Evolutionary conservation across 805 yeast species (phyloP), one percentile per base, ranked within the genome.

Genomic region (Candida odintsovae): DNA sequence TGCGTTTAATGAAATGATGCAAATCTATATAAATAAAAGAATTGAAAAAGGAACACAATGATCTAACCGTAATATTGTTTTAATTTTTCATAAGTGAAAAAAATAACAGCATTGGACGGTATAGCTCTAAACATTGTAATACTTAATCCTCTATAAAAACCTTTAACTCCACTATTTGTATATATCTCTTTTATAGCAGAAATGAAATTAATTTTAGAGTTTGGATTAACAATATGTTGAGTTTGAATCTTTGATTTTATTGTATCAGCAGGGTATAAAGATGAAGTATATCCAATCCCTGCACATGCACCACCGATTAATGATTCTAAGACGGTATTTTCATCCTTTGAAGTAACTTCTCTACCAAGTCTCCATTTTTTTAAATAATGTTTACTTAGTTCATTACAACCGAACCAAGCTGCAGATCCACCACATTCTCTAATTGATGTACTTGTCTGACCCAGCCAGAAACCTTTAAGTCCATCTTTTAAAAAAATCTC

Each of bases 331-430:
- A 78, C 72, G 9, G 72, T 64, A 38, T 66, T 68, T 16, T 49
- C 26, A 31, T 57, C 62, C 19, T 43, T 46, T 22, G 59, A 21
- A 2, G 45, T 43, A 1, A 47, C 31, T 7, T 40, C 62, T 45
- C 57, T 58, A 40, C 57, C 64, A 44, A 55, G 59, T 53, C 69
- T 56, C 19, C 44, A 40, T n/a, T 51, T 50, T 48, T 72, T 70
- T 51, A 78, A 67, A n/a, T 58, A 52, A 1, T 56, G 56, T 19
- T 69, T 62, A 8, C 76, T 67, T 40, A 73, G 66, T 61, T 90
- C 96, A 63, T 90, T 90, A 16, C 94, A 78, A 0, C 96, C 92
- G 68, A 90, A 90, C 97, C 97, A 90, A 2, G 92, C 82, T 4
- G 95, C 87, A 2, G 96, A 86, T 8, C 97, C 97, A 25, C 90